Conservation (phyloP, 176 grass and related monocot genomes). For the Tillandsia leiboldiana region DNA sequence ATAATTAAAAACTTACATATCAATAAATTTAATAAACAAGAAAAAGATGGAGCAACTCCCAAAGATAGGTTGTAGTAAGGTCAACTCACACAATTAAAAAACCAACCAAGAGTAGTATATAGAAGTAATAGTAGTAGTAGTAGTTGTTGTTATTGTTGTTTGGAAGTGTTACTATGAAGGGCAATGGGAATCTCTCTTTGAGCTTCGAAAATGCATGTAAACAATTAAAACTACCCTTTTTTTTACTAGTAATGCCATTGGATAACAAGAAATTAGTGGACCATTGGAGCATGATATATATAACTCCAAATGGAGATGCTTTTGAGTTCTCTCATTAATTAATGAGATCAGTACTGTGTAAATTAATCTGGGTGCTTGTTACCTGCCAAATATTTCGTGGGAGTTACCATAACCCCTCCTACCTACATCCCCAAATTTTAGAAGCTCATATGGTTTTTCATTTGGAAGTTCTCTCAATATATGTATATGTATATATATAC, state of each 20-base stretch:
- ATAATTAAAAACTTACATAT: constrained; percentile 5
- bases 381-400: not conserved
- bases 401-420: constrained; percentile 20
- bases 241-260: constrained; percentile 33
- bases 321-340: constrained; percentile 16
- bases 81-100: constrained; percentile 23
- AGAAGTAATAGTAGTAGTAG: constrained; percentile 53
- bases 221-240: constrained; percentile 11
- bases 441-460: too few relatives aligned
- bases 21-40: constrained; percentile 17
- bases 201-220: not conserved
- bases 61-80: constrained; percentile 22
- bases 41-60: constrained; percentile 28
- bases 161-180: constrained; percentile 54
- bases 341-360: not conserved
- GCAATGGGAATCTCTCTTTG: constrained; percentile 42
- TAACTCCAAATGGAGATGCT: constrained; percentile 17
- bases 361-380: too few relatives aligned
- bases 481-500: constrained; percentile 6
- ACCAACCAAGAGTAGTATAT: constrained; percentile 5
- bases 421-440: too few relatives aligned
- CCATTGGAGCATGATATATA: constrained; percentile 2
- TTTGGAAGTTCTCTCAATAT: too few relatives aligned
- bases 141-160: not conserved
- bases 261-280: constrained; percentile 16